Percentiles rank a stretch among this genome's conserved stretches.
phyloP scores from a whole-genome alignment of 768 basidiomycete genomes.

The Boletus sp. region DNA sequence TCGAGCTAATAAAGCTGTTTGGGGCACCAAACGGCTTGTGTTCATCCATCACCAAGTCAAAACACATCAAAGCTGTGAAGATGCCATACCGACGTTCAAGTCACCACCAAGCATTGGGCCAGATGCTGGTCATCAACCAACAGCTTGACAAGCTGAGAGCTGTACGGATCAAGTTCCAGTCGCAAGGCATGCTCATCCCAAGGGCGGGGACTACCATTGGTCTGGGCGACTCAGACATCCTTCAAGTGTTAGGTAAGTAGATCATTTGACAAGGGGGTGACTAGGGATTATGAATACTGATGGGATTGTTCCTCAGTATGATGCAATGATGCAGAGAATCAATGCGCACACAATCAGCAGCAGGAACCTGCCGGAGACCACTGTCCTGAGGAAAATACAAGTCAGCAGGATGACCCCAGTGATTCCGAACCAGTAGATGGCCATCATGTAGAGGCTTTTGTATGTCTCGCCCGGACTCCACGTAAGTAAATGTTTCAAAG shows the following conservation, averaged over 20 bases:
- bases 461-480: neutral
- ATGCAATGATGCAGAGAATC: neutral
- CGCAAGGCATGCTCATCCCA: too few relatives aligned
- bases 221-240: neutral
- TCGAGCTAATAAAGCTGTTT: neutral
- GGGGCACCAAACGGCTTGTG: neutral
- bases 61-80: neutral
- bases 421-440: neutral
- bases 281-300: neutral
- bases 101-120: neutral
- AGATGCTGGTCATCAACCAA: neutral
- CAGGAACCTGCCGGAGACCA: too few relatives aligned
- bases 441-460: neutral
- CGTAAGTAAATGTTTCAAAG: neutral
- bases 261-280: neutral
- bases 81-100: neutral
- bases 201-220: too few relatives aligned
- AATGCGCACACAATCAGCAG: neutral
- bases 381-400: too few relatives aligned
- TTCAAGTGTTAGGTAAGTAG: neutral
- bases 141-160: neutral
- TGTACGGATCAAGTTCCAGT: neutral
- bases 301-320: neutral
- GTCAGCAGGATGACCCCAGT: neutral
- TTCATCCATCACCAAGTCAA: neutral